Evolutionary conservation across 2,329 filamentous ascomycete genomes (phyloP), one percentile per base, ranked within the genome.

Genomic region (Scedosporium minutisporum): DNA sequence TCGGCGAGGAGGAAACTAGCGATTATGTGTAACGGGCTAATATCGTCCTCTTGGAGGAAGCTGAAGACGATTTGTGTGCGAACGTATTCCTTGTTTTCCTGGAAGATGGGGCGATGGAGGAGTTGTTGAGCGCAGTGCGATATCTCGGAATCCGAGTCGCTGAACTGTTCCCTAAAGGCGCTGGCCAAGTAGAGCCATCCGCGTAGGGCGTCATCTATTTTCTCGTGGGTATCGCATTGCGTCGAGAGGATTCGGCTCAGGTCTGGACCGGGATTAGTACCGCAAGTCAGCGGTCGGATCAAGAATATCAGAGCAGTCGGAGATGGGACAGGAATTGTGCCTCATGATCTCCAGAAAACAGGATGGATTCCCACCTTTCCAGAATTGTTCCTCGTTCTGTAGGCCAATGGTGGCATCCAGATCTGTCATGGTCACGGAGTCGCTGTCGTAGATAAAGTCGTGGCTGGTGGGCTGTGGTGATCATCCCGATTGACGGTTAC

Each of bases 51-150:
- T 81, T 96, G 82, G 67, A 97, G 77, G 61, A 99, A 80, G 73
- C 91, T 93, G 75, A 96, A 92, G 67, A 97, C 86, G 70, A 99
- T 91, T 77, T 97, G 95, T 55, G 86, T 89, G 66, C 93, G 90
- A 65, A 97, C 90, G 75, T 99, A 97, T 63, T 91, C 88, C 67
- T 85, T 83, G 73, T 97, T 88, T 14, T 81, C 75, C 27, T 77
- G 75, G 74, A 96, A 99, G 55, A 97, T 79, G 18, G 78, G 77
- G 72, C 92, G 92, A 61, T 87, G 81, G 63, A 96, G 80, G 44
- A 99, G 82, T 73, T 86, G 86, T 73, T 90, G 89, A 64, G 89
- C 88, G 77, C 93, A 97, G 68, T 81, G 85, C 25, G 87, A 86
- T 63, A 96, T 81, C 69, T 96, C 90, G 70, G 93, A 86, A 68